A percentile compares a stretch with the other conserved stretches of the same genome.
Conservation (phyloP, 495 filamentous ascomycete species). For the Penicillium cosmopolitanum region DNA sequence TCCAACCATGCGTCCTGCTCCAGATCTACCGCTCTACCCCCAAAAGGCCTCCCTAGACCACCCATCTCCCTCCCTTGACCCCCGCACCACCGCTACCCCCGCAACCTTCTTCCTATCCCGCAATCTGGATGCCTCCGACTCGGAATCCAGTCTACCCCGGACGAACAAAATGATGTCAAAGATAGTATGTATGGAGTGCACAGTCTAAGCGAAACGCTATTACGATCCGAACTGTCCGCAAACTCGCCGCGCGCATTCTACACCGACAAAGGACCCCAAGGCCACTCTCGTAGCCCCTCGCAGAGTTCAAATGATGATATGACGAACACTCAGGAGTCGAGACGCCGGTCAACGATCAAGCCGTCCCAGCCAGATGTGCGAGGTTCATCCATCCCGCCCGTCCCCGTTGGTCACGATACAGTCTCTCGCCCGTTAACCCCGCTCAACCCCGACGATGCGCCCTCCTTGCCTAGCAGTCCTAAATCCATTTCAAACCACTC, state of each 20-base stretch:
- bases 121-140: slow-evolving; percentile 31
- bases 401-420: slow-evolving; percentile 21
- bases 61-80: slow-evolving; percentile 42
- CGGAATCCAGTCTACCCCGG: slow-evolving; percentile 30
- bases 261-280: slow-evolving; percentile 4
- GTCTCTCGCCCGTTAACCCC: slow-evolving; percentile 51
- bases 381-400: slow-evolving; percentile 28
- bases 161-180: slow-evolving; percentile 25
- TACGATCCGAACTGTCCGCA: slow-evolving; percentile 22
- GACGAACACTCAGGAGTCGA: slow-evolving; percentile 27
- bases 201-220: slow-evolving; percentile 62
- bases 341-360: slow-evolving; percentile 43
- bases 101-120: slow-evolving; percentile 54
- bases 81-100: slow-evolving; percentile 40
- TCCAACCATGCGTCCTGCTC: slow-evolving; percentile 46
- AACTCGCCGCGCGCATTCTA: slow-evolving; percentile 11
- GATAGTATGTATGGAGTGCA: slow-evolving; percentile 65
- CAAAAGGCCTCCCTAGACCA: slow-evolving; percentile 42
- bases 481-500: slow-evolving; percentile 55
- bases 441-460: slow-evolving; percentile 46
- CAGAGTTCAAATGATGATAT: slow-evolving; percentile 30
- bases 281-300: slow-evolving; percentile 24
- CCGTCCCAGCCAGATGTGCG: slow-evolving; percentile 26
- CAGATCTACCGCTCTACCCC: slow-evolving; percentile 33
- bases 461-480: slow-evolving; percentile 56